A percentile compares a stretch with the other conserved stretches of the same genome.
Conservation (phyloP, 805 yeast genomes). For the Lachancea waltii region DNA sequence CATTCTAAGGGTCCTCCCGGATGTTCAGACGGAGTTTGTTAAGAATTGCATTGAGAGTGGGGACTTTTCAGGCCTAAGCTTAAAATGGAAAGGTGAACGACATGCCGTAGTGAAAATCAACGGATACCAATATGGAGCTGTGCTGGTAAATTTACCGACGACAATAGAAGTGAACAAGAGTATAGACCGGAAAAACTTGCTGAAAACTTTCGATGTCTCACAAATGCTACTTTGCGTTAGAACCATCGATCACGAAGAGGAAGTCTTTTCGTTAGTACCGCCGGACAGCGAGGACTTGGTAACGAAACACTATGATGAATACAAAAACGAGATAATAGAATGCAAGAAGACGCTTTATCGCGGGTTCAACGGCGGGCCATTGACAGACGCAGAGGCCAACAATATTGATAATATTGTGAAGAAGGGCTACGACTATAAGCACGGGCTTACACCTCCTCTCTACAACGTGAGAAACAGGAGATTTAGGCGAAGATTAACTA, state of each 20-base stretch:
- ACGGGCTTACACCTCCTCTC: slow-evolving; percentile 81
- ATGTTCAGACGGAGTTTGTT: slow-evolving; percentile 51
- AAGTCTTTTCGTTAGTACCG: slow-evolving; percentile 37
- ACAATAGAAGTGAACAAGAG: slow-evolving; percentile 82
- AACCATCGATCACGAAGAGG: slow-evolving; percentile 42
- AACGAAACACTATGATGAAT: slow-evolving; percentile 26
- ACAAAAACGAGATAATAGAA: slow-evolving; percentile 25
- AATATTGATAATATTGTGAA: slow-evolving; percentile 20
- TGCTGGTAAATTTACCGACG: slow-evolving; percentile 84
- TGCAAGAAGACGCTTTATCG: slow-evolving; percentile 21
- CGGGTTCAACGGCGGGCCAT: slow-evolving; percentile 24
- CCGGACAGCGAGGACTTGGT: slow-evolving; percentile 39
- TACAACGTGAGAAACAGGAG: slow-evolving; percentile 62
- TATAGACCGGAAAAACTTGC: slow-evolving; percentile 75
- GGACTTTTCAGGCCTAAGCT: slow-evolving; percentile 61
- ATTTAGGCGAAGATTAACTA: slow-evolving; percentile 63
- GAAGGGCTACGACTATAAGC: slow-evolving; percentile 41
- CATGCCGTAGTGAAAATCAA: slow-evolving; percentile 74
- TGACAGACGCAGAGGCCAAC: slow-evolving; percentile 25
- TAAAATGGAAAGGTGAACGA: slow-evolving; percentile 78
- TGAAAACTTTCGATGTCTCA: slow-evolving; percentile 77
- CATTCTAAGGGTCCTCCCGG: slow-evolving; percentile 61
- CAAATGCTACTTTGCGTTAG: slow-evolving; percentile 78
- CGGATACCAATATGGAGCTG: slow-evolving; percentile 69
- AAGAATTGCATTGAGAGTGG: slow-evolving; percentile 72